A percentile compares a stretch with the other conserved stretches of the same genome.
phyloP scores from a whole-genome alignment of 139 green algal genomes.

The Desmodesmus armatus region DNA sequence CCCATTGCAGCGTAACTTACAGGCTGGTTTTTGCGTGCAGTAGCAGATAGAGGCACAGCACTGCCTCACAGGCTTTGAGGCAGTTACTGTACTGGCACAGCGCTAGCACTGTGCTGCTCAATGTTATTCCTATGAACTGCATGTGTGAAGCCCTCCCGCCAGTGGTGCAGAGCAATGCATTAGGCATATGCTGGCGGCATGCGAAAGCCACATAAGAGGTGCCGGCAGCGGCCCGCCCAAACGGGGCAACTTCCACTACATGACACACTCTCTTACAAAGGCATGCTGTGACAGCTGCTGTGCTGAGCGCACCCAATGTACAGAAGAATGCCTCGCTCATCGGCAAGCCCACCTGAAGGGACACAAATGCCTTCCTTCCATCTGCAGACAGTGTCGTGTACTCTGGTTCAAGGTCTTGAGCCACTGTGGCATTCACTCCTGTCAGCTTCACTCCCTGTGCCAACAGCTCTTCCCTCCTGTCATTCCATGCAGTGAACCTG shows the following conservation, averaged over 20 bases:
- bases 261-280: not conserved
- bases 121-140: not conserved
- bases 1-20: not conserved
- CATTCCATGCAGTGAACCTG: constrained; percentile 34
- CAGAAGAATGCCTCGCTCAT: not conserved
- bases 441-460: constrained; percentile 6
- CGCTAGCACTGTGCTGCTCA: not conserved
- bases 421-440: constrained; percentile 10
- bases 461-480: constrained; percentile 20
- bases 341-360: constrained; percentile 16
- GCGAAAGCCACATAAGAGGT: not conserved
- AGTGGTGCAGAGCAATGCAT: not conserved
- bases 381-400: constrained; percentile 33
- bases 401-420: constrained; percentile 42
- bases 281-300: not conserved
- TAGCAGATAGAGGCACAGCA: not conserved
- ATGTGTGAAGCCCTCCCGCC: not conserved
- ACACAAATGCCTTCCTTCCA: constrained; percentile 36
- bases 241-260: too few species aligned
- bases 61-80: not conserved
- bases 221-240: too few species aligned
- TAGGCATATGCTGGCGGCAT: not conserved
- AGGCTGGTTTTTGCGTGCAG: not conserved
- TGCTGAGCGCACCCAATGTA: not conserved
- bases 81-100: not conserved